phyloP scores from a whole-genome alignment of 805 yeast species.

The Myxozyma geophila region DNA sequence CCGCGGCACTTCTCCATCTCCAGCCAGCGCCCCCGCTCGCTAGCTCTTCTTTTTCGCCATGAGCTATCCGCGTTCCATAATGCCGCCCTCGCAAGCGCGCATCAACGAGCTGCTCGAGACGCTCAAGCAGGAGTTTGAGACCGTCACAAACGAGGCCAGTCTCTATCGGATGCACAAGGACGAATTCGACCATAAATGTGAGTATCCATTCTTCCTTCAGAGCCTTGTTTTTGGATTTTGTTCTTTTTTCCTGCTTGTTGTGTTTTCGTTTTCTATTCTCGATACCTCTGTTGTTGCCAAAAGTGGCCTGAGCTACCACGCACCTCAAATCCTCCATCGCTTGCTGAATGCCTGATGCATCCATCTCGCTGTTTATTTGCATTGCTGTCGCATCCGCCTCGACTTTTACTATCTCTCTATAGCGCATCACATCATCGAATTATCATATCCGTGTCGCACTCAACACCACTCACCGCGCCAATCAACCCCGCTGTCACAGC shows the following conservation, averaged over 20 bases:
- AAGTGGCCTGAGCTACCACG: too few species aligned
- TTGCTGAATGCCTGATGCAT: too few species aligned
- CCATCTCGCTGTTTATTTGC: too few species aligned
- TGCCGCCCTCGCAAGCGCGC: slow-evolving; percentile 44
- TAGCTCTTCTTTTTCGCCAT: slow-evolving; percentile 14
- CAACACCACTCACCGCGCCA: neutral
- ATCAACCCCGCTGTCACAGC: neutral
- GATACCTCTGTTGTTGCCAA: neutral
- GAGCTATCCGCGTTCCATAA: slow-evolving; percentile 42
- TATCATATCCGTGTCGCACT: neutral
- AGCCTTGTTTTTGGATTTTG: neutral
- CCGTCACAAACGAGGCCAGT: slow-evolving; percentile 82
- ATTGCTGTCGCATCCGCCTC: too few species aligned
- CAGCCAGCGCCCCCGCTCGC: neutral
- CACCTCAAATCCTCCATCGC: too few species aligned
- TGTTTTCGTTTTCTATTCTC: neutral
- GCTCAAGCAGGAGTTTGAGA: slow-evolving; percentile 87
- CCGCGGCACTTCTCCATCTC: neutral
- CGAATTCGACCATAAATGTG: slow-evolving; percentile 80
- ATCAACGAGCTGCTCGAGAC: slow-evolving; percentile 86
- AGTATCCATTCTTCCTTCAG: slow-evolving; percentile 11
- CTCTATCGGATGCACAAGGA: slow-evolving; percentile 87
- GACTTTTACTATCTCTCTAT: neutral
- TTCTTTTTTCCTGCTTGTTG: neutral
- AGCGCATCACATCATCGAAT: neutral